Evolutionary conservation across 805 yeast genomes (phyloP), one percentile per base, ranked within the genome.

Genomic region (Candida insectorum): DNA sequence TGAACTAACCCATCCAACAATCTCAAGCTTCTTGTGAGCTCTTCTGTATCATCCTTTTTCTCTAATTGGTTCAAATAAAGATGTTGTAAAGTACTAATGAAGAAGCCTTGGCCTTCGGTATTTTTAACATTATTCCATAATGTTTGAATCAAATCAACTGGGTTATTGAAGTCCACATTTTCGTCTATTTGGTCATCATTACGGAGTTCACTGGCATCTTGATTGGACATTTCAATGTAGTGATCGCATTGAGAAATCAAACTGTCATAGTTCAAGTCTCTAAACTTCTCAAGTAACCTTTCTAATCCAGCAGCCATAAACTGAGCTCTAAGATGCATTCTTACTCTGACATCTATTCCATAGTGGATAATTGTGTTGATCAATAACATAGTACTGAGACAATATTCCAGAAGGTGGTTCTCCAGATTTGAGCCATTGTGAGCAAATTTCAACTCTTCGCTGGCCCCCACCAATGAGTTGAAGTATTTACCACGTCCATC

Each of bases 391-490:
- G 94, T 79, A 3, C 85, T 69, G 31, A 81, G 59, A 11, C 83
- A 71, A 54, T 85, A 89, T 36, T 88, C 95, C 39, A 73, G 60
- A 16, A 86, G 60, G 36, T 79, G 75, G 34, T 70, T 71, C 49
- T 85, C 91, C 12, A 30, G 16, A 25, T 38, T 41, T 16, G 77
- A 71, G 2, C 63, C 62, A 5, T 58, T 48, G 39, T 53, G 54
- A 5, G 59, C 58, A 9, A 71, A 56, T 38, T 77, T 79, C 34
- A 78, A 71, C 45, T 91, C 97, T 7, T 82, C 93, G 38, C 86
- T 81, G 0, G 96, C 95, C 2, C 97, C 97, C 6, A 91, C 97
- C 48, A 82, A 58, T 1, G 96, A 85, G 8, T 96, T 96, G 73
- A 85, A 71, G 42, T 63, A 65, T 48, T 79, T 82, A 6, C 97